Base-by-base conservation (phyloP, 2,329 filamentous ascomycete genomes). In the Pseudogymnoascus sp. region DNA sequence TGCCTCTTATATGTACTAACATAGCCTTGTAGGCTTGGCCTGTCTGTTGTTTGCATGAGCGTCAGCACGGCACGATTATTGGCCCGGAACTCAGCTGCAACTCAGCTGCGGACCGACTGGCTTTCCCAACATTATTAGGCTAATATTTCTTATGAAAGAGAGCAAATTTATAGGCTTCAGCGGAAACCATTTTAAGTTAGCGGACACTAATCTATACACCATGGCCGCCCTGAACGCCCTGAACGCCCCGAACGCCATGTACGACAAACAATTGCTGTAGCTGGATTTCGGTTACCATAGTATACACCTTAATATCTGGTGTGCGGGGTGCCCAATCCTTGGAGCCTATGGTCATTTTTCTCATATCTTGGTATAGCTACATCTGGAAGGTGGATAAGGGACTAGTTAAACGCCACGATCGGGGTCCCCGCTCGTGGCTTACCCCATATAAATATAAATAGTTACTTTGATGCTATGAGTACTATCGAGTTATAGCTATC, bases 101-200 rank as follows among this genome's bases (percentile, higher is more conserved):
- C 17, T 51, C 44, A 51, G 44, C 13, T 4, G 13, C 44, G 15
- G 44, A 31, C 44, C 25, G 5, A 15, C 44, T 51, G 10, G 25
- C 13, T 15, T 9, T 2, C 3, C 9, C 42, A 29, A 10, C 44
- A 51, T 13, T 13, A 51, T 51, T 51, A 51, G 44, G 44, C 44
- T 51, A 51, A 51, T 51, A 15, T 51, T 51, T 31, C 13, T 51
- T 51, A 48, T 25, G 42, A 48, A 48, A 48, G 42, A 48, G 21
- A 25, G 31, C 31, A 31, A 8, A 10, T n/a, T 51, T 15, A 27
- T 51, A n/a, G 13, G 9, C 7, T 27, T 51, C 27, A 7, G 9
- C 3, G 13, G 10, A 15, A 29, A 5, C 25, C 44, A 29, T 9
- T 51, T 29, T 27, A 51, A n/a, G 44, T 7, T 25, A 51, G 13